Conservation (phyloP, 2,329 filamentous ascomycete genomes). For the Annulohypoxylon truncatum region DNA sequence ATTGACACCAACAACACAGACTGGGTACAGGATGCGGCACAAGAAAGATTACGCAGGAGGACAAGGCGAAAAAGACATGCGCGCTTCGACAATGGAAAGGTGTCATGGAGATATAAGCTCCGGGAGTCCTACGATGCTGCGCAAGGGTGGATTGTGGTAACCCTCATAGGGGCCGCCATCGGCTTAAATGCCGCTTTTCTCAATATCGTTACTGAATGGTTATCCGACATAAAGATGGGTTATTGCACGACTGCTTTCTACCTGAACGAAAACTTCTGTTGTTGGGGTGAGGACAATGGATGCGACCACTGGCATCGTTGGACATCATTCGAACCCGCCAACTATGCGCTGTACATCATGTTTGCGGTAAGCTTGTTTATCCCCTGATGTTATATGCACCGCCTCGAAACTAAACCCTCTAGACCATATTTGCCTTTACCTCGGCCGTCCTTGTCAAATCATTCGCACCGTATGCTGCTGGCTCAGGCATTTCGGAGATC, state of each 20-base stretch:
- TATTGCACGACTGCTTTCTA: constrained; percentile 97
- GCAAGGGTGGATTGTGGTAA: constrained; percentile 98
- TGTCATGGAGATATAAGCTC: constrained; percentile 83
- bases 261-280: constrained; percentile 96
- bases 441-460: constrained; percentile 87
- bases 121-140: constrained; percentile 93
- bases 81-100: constrained; percentile 75
- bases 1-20: constrained; percentile 66
- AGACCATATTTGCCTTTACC: constrained; percentile 83
- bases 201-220: constrained; percentile 97
- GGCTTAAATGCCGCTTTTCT: constrained; percentile 92
- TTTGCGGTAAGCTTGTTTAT: constrained; percentile 72
- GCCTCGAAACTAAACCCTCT: constrained; percentile 33
- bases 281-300: constrained; percentile 92
- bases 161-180: constrained; percentile 90
- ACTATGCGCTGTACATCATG: constrained; percentile 88
- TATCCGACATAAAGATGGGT: constrained; percentile 95
- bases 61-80: constrained; percentile 77
- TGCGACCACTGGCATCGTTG: constrained; percentile 91
- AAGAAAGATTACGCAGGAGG: constrained; percentile 86
- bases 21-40: constrained; percentile 97
- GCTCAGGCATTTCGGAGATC: constrained; percentile 97
- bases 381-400: background rate
- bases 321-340: constrained; percentile 80
- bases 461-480: constrained; percentile 95